Evolutionary conservation across 2,329 filamentous ascomycete genomes (phyloP), one percentile per base, ranked within the genome.

Genomic region (Trichoderma pleuroti): DNA sequence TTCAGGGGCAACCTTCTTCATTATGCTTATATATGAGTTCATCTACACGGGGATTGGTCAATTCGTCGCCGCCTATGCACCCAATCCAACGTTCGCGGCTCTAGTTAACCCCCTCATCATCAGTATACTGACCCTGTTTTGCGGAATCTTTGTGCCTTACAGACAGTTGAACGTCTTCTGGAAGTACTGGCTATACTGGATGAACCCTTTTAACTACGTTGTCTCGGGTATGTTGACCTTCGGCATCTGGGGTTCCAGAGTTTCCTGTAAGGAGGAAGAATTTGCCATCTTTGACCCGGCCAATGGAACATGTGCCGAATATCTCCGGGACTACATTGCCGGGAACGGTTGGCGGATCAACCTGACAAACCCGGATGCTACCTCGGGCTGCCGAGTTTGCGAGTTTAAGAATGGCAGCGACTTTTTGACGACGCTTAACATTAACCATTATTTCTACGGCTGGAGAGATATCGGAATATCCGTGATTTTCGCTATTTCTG

Each of bases 141-240:
- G 91, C 74, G 92, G 92, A 72, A 90, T 94, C 1, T 83, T 93
- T 5, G 91, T 93, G 0, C 91, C 91, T 0, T 92, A 90, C 73
- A 75, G 75, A 0, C 84, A 85, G 32, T 84, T 94, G 28, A 86
- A 88, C 9, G 74, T 79, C 1, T 93, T 93, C 79, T 94, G 92
- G 92, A 82, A 83, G 28, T 86, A 85, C 73, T 92, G 89, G 88
- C 85, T 91, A 6, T 90, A 89, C 79, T 89, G 82, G 67, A 75
- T 88, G 18, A 86, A 89, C 74, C 88, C 87, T 0, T 90, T 89
- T 81, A 88, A 86, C 79, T 90, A 90, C 71, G 79, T 90, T 5
- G 86, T 90, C 78, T 85, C 86, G 5, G 81, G 82, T 30, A 82
- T 90, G 79, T 78, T 90, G 5, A 81, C 82, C 0, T 88, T 89